Base-by-base conservation (phyloP, 257 asterid genomes). In the Nicotiana tomentosiformis region DNA sequence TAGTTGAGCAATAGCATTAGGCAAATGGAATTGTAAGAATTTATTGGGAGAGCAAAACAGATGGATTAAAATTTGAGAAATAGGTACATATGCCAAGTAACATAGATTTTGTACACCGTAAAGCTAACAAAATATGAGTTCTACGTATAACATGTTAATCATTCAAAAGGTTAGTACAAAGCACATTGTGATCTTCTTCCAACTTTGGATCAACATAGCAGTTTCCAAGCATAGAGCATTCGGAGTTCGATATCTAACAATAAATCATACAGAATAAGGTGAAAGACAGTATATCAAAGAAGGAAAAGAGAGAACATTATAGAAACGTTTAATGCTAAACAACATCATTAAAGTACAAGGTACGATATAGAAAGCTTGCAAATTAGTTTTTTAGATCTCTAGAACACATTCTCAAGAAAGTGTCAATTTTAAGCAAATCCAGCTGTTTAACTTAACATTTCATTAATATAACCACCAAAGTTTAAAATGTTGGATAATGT, bases 391-490 rank as follows among this genome's bases (percentile, higher is more conserved):
- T 33, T 70, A 70, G 78, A 70, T 70, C 58, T 11, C 35, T 43
- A 56, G 7, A 33, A 70, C 35, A 39, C 60, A 70, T 70, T 70
- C 35, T 43, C 58, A 70, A 39, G 78, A 43, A 39, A 39, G 58
- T 70, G n/a, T 39, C 78, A 43, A 70, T 17, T 43, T 69, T 35
- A 70, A 70, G 11, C 12, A 8, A 43, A 70, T 43, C 37, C 78
- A 70, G 58, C 58, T 70, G 78, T 9, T 70, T 70, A 32, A 5
- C 35, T 5, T 43, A 23, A 70, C 58, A 43, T 11, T 43, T 23
- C 78, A 70, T 20, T 70, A 84, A 85, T 14, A 51, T 62, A 85
- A 60, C 56, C 15, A 66, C 29, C 56, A 66, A 60, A 70, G 53
- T 46, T 80, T 68, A 14, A 20, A 78, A 80, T 72, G 58, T 20